Percentiles rank a stretch among this genome's conserved stretches.
Conservation (phyloP, 2,329 filamentous ascomycete genomes). For the Ascochyta fabae region DNA sequence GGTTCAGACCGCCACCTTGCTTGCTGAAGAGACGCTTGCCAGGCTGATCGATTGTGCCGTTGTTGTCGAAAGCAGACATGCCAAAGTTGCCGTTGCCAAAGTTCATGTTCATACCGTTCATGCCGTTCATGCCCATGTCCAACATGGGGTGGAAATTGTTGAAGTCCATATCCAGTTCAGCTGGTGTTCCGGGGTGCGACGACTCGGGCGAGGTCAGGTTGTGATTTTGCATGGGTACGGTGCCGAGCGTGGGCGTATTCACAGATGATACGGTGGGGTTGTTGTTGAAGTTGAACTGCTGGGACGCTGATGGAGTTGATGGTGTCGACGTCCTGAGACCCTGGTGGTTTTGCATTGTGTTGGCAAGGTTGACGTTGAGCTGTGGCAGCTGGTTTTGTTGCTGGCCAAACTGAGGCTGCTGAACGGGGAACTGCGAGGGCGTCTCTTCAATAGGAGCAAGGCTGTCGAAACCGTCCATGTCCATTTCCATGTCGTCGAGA, state of each 20-base stretch:
- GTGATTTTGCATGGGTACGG: conserved; percentile 71
- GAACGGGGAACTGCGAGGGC: conserved; percentile 66
- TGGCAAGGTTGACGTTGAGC: conserved; percentile 81
- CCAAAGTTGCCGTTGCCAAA: conserved; percentile 50
- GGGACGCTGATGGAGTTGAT: conserved; percentile 76
- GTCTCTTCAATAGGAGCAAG: conserved; percentile 69
- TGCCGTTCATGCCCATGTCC: conserved; percentile 39
- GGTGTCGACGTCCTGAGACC: conserved; percentile 86
- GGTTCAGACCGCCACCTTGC: conserved; percentile 74
- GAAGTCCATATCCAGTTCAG: conserved; percentile 77
- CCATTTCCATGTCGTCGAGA: conserved; percentile 96
- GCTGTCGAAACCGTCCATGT: conserved; percentile 85
- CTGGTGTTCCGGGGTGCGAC: conserved; percentile 72
- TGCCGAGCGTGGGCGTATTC: conserved; percentile 89
- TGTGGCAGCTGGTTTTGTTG: conserved; percentile 66
- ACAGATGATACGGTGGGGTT: conserved; percentile 97
- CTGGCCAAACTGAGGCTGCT: conserved; percentile 62
- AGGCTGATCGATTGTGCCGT: conserved; percentile 80
- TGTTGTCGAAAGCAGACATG: conserved; percentile 50
- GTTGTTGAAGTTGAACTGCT: conserved; percentile 77
- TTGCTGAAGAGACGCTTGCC: conserved; percentile 89
- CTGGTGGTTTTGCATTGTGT: conserved; percentile 71
- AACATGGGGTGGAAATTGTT: conserved; percentile 49
- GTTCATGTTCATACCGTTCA: conserved; percentile 43
- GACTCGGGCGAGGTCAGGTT: conserved; percentile 68